Percentiles rank a stretch among this genome's conserved stretches.
Evolutionary conservation across 305 asterid species (phyloP).

Genomic region (Euphrasia arctica): DNA sequence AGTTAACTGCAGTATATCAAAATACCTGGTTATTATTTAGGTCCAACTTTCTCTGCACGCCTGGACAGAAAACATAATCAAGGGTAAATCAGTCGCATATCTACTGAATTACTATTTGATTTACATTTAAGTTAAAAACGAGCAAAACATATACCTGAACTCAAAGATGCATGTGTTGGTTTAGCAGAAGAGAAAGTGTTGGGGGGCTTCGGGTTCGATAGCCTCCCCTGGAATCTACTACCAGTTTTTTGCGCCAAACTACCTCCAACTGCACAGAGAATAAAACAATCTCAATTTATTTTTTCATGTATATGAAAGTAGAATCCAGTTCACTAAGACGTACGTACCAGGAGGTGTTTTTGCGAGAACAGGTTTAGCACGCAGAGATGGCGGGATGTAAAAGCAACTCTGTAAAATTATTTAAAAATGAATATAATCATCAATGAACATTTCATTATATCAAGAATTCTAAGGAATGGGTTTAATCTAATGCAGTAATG

Average conservation of each 20-base stretch:
- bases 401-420: slow-evolving; percentile 48
- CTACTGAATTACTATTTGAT: neutral
- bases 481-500: neutral
- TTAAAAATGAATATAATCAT: slow-evolving; percentile 9
- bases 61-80: slow-evolving; percentile 38
- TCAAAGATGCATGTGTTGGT: slow-evolving; percentile 41
- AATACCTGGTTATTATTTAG: slow-evolving; percentile 34
- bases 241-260: slow-evolving; percentile 52
- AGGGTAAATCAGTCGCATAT: slow-evolving; percentile 21
- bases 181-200: slow-evolving; percentile 47
- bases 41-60: slow-evolving; percentile 92
- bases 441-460: slow-evolving; percentile 3
- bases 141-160: slow-evolving; percentile 43
- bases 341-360: slow-evolving; percentile 81
- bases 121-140: neutral
- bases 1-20: slow-evolving; percentile 2
- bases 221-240: slow-evolving; percentile 44
- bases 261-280: slow-evolving; percentile 43
- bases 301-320: neutral
- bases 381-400: slow-evolving; percentile 61
- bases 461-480: neutral
- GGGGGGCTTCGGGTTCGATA: slow-evolving; percentile 46
- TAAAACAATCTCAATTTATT: slow-evolving; percentile 8
- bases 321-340: slow-evolving; percentile 19
- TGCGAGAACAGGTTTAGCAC: slow-evolving; percentile 42